Evolutionary conservation across 2,329 filamentous ascomycete genomes (phyloP).

Genomic region (Lizonia empirigonia): DNA sequence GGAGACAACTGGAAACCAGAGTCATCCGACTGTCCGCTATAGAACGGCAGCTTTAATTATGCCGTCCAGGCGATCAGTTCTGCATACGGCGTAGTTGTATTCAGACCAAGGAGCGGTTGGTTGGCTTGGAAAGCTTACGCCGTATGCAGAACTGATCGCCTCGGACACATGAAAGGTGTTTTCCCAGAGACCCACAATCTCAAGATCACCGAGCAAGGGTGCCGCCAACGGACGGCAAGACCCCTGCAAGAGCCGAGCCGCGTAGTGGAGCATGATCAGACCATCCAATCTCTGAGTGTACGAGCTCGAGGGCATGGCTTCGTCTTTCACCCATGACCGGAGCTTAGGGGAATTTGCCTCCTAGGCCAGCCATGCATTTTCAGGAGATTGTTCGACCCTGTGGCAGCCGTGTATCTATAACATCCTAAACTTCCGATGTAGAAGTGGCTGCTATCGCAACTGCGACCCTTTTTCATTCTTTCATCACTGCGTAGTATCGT

Average conservation of each 20-base stretch:
- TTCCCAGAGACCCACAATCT: neutral
- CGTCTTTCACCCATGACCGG: neutral
- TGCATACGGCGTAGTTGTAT: neutral
- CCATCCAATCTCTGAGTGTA: conserved; percentile 8
- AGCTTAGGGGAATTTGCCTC: neutral
- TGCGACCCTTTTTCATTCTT: neutral
- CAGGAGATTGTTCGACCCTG: conserved; percentile 5
- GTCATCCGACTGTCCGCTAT: neutral
- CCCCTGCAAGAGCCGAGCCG: conserved; percentile 15
- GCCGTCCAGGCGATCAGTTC: neutral
- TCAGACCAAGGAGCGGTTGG: conserved; percentile 3
- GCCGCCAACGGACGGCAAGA: conserved; percentile 4
- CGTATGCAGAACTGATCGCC: conserved; percentile 9
- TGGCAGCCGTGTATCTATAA: conserved; percentile 7
- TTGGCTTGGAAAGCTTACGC: conserved; percentile 8
- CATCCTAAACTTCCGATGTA: neutral
- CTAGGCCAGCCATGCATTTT: conserved; percentile 2
- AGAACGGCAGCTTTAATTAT: neutral
- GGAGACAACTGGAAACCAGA: neutral
- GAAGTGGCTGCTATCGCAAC: neutral
- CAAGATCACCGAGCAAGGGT: neutral
- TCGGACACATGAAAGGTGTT: conserved; percentile 1
- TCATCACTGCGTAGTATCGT: neutral
- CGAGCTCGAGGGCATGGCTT: neutral
- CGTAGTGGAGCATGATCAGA: conserved; percentile 4